These are phyloP conservation scores for Castanea crenata DNA, from an alignment of 306 rosid genomes.

Conservation along the genomic window DNA sequence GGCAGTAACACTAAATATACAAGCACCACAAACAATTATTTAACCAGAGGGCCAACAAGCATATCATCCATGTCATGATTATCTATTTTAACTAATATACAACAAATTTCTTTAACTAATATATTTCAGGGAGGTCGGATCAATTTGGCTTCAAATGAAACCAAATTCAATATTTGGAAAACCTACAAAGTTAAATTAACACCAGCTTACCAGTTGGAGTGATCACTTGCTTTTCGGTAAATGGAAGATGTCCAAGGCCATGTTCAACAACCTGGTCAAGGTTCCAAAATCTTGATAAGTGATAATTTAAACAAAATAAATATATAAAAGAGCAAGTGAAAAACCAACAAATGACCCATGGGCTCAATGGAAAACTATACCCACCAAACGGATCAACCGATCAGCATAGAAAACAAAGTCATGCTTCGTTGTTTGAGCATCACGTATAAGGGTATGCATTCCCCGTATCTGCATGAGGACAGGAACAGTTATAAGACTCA, in stretches of 20 bases:
- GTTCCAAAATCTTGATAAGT: slow-evolving; percentile 23
- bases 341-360: slow-evolving; percentile 24
- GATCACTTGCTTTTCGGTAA: slow-evolving; percentile 90
- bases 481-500: slow-evolving; percentile 8
- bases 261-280: slow-evolving; percentile 93
- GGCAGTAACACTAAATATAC: slow-evolving; percentile 5
- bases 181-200: background rate
- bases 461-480: slow-evolving; percentile 78
- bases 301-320: background rate
- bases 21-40: background rate
- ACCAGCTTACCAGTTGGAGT: slow-evolving; percentile 86
- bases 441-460: slow-evolving; percentile 97
- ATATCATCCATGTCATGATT: background rate
- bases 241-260: slow-evolving; percentile 97
- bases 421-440: slow-evolving; percentile 85
- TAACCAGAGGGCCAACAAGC: slow-evolving; percentile 10
- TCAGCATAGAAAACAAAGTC: slow-evolving; percentile 96
- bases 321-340: slow-evolving; percentile 13
- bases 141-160: background rate
- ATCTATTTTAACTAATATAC: background rate
- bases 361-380: slow-evolving; percentile 21
- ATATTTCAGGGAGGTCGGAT: background rate
- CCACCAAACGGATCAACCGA: slow-evolving; percentile 93
- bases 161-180: background rate
- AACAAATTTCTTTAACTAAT: background rate